Percentiles rank a stretch among this genome's conserved stretches.
Conservation (phyloP, 768 basidiomycete genomes). For the Lentinula boryana region DNA sequence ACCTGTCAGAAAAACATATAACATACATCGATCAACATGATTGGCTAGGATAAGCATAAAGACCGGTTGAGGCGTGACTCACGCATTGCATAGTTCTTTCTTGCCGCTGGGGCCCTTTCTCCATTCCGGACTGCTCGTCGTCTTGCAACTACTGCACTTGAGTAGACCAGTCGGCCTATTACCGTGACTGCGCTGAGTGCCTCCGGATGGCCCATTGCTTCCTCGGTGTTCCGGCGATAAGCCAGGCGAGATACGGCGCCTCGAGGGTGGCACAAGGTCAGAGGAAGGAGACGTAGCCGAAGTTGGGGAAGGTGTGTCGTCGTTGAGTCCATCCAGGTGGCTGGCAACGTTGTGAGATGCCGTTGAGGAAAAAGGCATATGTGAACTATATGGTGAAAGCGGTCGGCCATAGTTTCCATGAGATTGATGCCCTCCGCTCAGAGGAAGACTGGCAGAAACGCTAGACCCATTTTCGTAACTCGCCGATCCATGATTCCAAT, state of each 20-base stretch:
- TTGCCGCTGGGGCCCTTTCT: conserved; percentile 86
- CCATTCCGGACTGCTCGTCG: conserved; percentile 84
- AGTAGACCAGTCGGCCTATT: conserved; percentile 70
- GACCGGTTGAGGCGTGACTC: conserved; percentile 25
- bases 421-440: conserved; percentile 5
- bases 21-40: conserved; percentile 6
- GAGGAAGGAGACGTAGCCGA: conserved; percentile 19
- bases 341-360: neutral
- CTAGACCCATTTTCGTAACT: conserved; percentile 5
- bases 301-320: conserved; percentile 9
- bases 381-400: conserved; percentile 1
- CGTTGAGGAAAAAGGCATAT: conserved; percentile 3
- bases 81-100: conserved; percentile 93
- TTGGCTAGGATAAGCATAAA: conserved; percentile 7
- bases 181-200: conserved; percentile 38
- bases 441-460: neutral
- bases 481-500: conserved; percentile 1
- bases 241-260: conserved; percentile 34
- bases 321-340: neutral
- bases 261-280: conserved; percentile 52
- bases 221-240: neutral
- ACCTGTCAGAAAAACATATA: conserved; percentile 34
- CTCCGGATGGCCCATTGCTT: neutral
- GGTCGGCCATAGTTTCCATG: conserved; percentile 1
- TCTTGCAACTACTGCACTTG: conserved; percentile 77